Base-by-base conservation (phyloP, 768 basidiomycete species). In the Mycena amicta region DNA sequence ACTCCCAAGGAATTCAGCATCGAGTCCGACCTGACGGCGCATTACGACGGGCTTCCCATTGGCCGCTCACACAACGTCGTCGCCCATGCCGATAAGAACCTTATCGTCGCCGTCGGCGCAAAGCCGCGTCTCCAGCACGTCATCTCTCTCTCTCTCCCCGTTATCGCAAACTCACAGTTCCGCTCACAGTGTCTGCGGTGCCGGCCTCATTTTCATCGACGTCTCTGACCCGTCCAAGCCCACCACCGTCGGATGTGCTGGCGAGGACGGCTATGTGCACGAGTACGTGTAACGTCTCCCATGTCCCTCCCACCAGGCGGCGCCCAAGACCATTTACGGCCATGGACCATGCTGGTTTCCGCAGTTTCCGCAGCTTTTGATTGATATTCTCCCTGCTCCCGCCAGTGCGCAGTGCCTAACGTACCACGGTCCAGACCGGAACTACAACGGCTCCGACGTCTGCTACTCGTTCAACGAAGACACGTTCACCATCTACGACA, bases 391-490 rank as follows among this genome's bases (percentile, higher is more conserved):
- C n/a, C n/a, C n/a, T n/a, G n/a, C n/a, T n/a, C n/a, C n/a, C n/a
- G n/a, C 20, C 43, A 62, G 61, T 55, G 71, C 71, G 3, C 71
- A 72, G 41, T 71, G 70, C 61, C 60, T 72, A 26, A 66, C 60
- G 4, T 72, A 72, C 53, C 62, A 63, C 33, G 71, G 71, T 1
- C 71, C 71, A 6, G 66, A 72, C 56, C 56, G 57, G 20, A 58
- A 53, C 30, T 72, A 67, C 57, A 60, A 69, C 20, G 71, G 71
- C 20, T 52, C 46, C 12, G 70, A 71, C 26, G 65, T 72, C 27
- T 71, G 70, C 64, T 72, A 72, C 56, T 67, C 67, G 0, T 72
- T 70, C 60, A 71, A 72, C 55, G 71, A 72, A 50, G 70, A 71
- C 50, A 66, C 69, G 25, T 65, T 71, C 37, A 69, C 68, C 22